phyloP scores from a whole-genome alignment of 2,329 filamentous ascomycete species.

The Phialemonium atrogriseum region DNA sequence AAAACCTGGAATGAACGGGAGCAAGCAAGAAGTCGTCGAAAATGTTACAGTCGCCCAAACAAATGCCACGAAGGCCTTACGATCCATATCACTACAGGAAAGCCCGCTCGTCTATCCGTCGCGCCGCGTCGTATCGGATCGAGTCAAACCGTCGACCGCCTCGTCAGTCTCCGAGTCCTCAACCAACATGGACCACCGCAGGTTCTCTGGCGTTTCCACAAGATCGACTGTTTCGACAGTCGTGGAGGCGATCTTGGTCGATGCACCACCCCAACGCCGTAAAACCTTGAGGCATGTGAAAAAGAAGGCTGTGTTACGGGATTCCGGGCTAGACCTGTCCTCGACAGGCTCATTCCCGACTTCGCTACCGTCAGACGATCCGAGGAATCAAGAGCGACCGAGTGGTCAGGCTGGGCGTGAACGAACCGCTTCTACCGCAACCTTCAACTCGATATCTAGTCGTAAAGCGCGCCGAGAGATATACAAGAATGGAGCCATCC shows the following conservation, averaged over 20 bases:
- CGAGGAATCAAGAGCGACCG: slow-evolving; percentile 11
- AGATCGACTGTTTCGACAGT: slow-evolving; percentile 48
- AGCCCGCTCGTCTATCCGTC: slow-evolving; percentile 28
- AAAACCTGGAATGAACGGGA: slow-evolving; percentile 18
- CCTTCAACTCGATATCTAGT: slow-evolving; percentile 42
- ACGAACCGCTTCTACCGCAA: slow-evolving; percentile 40
- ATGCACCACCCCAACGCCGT: slow-evolving; percentile 35
- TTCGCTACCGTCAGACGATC: slow-evolving; percentile 25
- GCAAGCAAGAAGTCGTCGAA: slow-evolving; percentile 33
- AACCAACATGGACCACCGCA: slow-evolving; percentile 33
- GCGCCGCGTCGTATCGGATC: slow-evolving; percentile 20
- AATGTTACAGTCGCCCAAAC: slow-evolving; percentile 39
- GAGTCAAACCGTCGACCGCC: slow-evolving; percentile 17
- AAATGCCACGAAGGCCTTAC: slow-evolving; percentile 41
- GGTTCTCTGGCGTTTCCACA: slow-evolving; percentile 46
- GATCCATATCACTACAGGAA: slow-evolving; percentile 37
- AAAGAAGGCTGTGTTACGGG: slow-evolving; percentile 44
- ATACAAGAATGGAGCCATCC: slow-evolving; percentile 51
- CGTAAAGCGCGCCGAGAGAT: slow-evolving; percentile 49
- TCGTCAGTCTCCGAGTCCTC: slow-evolving; percentile 30
- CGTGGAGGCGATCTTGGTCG: slow-evolving; percentile 50
- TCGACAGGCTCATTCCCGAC: slow-evolving; percentile 33
- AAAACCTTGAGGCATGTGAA: slow-evolving; percentile 54
- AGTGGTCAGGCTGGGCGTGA: slow-evolving; percentile 25
- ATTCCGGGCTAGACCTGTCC: slow-evolving; percentile 33